Conservation (phyloP, 1,139 yeast genomes). For the Debaryomycetaceae sp. region DNA sequence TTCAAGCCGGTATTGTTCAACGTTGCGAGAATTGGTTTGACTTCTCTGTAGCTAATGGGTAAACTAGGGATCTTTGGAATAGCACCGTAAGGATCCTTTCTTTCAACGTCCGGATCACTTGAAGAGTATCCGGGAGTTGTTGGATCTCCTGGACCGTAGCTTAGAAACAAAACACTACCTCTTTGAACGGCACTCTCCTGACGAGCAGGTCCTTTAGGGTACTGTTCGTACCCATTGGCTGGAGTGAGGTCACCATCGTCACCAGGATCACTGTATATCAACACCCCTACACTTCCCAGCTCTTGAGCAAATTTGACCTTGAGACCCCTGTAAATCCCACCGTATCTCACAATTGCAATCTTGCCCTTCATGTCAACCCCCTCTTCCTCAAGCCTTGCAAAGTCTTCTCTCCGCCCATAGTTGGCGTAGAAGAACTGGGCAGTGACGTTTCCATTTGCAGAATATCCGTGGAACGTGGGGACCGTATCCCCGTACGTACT, state of each 20-base stretch:
- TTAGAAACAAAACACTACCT: conserved; percentile 8
- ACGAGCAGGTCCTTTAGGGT: conserved; percentile 68
- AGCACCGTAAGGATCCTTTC: conserved; percentile 43
- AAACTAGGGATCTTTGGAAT: conserved; percentile 59
- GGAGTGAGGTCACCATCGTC: conserved; percentile 53
- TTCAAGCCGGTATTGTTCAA: conserved; percentile 50
- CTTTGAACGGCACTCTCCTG: conserved; percentile 47
- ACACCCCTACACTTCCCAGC: conserved; percentile 56
- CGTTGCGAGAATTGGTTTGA: conserved; percentile 49
- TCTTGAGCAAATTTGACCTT: conserved; percentile 69
- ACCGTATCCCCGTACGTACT: conserved; percentile 14
- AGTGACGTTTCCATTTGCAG: conserved; percentile 66
- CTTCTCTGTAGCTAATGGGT: conserved; percentile 59
- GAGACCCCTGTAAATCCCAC: conserved; percentile 58
- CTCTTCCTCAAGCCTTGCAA: conserved; percentile 35
- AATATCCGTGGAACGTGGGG: conserved; percentile 66
- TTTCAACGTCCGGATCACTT: conserved; percentile 29
- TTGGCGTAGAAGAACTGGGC: conserved; percentile 58
- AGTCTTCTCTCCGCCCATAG: conserved; percentile 58
- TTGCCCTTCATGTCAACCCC: conserved; percentile 50
- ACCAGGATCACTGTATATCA: conserved; percentile 64
- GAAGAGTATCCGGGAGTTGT: conserved; percentile 12
- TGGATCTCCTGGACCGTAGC: conserved; percentile 12
- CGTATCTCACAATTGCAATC: conserved; percentile 60
- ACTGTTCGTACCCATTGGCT: conserved; percentile 51